Percentiles rank a stretch among this genome's conserved stretches.
These are phyloP conservation scores for Talaromyces sp. DNA, from an alignment of 2,329 filamentous ascomycete species.

Conservation along the genomic window DNA sequence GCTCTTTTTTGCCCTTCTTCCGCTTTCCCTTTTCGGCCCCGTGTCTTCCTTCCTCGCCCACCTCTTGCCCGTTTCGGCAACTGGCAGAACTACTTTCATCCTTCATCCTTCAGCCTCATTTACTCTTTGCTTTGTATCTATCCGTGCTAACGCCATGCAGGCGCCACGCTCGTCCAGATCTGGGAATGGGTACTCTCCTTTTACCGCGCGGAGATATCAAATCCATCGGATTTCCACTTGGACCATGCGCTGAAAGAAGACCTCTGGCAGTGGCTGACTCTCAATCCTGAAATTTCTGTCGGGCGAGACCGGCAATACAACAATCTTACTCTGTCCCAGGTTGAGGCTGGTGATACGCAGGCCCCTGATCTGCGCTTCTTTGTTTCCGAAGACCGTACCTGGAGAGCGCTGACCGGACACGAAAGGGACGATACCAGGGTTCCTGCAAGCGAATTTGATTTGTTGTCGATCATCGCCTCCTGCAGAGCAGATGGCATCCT, in stretches of 20 bases:
- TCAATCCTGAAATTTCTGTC: slow-evolving; percentile 53
- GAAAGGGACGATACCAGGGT: slow-evolving; percentile 52
- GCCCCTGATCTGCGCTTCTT: slow-evolving; percentile 27
- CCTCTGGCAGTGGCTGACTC: slow-evolving; percentile 55
- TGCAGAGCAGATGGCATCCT: slow-evolving; percentile 51
- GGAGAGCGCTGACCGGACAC: slow-evolving; percentile 59
- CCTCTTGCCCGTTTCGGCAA: slow-evolving; percentile 2
- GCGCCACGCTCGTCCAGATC: slow-evolving; percentile 2
- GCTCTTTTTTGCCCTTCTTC: background rate
- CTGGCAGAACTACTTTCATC: background rate
- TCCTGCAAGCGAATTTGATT: slow-evolving; percentile 50
- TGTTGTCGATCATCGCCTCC: slow-evolving; percentile 56
- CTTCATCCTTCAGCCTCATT: background rate
- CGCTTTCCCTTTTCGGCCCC: background rate
- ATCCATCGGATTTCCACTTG: slow-evolving; percentile 18
- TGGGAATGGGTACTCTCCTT: slow-evolving; percentile 6
- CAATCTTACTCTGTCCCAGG: slow-evolving; percentile 36
- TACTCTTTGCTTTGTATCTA: background rate
- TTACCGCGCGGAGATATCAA: background rate
- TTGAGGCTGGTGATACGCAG: slow-evolving; percentile 23
- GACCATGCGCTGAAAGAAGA: slow-evolving; percentile 51
- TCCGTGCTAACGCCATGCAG: background rate
- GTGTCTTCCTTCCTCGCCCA: background rate
- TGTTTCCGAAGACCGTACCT: slow-evolving; percentile 54
- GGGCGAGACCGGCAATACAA: slow-evolving; percentile 39